Base-by-base conservation (phyloP, 345 rosid genomes). In the Gossypium longicalyx region DNA sequence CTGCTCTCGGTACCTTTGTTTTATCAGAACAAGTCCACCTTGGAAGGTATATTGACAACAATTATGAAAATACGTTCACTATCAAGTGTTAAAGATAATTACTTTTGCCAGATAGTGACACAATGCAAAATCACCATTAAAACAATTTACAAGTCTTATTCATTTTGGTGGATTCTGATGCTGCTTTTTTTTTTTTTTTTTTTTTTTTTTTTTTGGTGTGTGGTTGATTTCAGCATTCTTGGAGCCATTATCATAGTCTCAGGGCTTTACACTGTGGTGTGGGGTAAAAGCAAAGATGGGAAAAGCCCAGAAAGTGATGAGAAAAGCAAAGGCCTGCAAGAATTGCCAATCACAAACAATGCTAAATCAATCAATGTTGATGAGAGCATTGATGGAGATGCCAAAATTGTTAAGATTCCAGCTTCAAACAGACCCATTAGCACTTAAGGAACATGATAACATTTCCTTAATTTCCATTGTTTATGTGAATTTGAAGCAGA, bases 201-300 rank as follows among this genome's bases (percentile, higher is more conserved):
- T n/a, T 67, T 49, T 15, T 7, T 23, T 48, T 38, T 17, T 13
- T 17, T 34, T 16, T 38, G 3, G 8, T 43, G 22, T 69, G 7
- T 16, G 53, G 9, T 9, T 44, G 25, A 43, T 72, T 73, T 48
- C 85, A 94, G 96, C 84, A 72, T 95, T 75, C 81, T 93, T 5
- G 99, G 98, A 52, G 94, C 99, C 4, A 57, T 87, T 51, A 13
- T 91, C 75, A 90, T 95, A 67, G 99, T 93, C 6, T n/a, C 82
- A 7, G 99, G 98, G 3, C 86, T 93, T 8, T 93, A 95, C 82
- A 73, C 83, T 1, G 98, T 95, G 2, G 93, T 89, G 74, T 93
- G 99, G 99, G 99, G 98, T 2, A 95, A 95, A 81, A 85, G 90
- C 84, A 95, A 92, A 69, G 97, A 95, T 19, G 34, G 12, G 53